These are phyloP conservation scores for Strobilomyces echinocephalus DNA, from an alignment of 768 basidiomycete species.

Conservation along the genomic window DNA sequence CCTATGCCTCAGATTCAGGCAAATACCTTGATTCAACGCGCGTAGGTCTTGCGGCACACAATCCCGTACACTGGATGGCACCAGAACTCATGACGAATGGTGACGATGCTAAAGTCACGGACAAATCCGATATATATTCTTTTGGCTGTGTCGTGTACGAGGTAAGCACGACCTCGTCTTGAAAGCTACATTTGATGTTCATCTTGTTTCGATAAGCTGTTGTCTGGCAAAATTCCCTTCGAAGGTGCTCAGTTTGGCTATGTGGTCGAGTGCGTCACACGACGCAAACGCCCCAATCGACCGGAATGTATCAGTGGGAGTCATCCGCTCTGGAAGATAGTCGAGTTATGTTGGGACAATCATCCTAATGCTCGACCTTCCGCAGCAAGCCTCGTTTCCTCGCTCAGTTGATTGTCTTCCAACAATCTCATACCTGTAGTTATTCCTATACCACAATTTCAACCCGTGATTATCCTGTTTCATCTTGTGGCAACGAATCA, in stretches of 20 bases:
- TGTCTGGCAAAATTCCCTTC: slow-evolving; percentile 18
- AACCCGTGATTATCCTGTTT: neutral
- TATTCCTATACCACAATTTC: too few relatives aligned
- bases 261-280: neutral
- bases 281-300: neutral
- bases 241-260: neutral
- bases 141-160: slow-evolving; percentile 31
- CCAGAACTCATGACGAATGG: slow-evolving; percentile 19
- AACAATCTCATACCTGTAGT: neutral
- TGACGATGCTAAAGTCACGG: slow-evolving; percentile 5
- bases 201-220: slow-evolving; percentile 12
- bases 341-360: slow-evolving; percentile 8
- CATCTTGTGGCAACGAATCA: neutral
- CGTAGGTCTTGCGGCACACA: slow-evolving; percentile 11
- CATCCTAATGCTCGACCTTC: slow-evolving; percentile 11
- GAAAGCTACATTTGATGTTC: neutral
- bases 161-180: slow-evolving; percentile 10
- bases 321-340: slow-evolving; percentile 15
- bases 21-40: slow-evolving; percentile 21
- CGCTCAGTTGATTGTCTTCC: neutral
- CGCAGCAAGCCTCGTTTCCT: slow-evolving; percentile 2
- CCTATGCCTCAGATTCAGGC: slow-evolving; percentile 21
- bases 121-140: slow-evolving; percentile 23
- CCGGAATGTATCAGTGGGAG: slow-evolving; percentile 4
- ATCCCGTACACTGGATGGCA: slow-evolving; percentile 23